phyloP scores from a whole-genome alignment of 345 rosid species.

The Brassica incana region DNA sequence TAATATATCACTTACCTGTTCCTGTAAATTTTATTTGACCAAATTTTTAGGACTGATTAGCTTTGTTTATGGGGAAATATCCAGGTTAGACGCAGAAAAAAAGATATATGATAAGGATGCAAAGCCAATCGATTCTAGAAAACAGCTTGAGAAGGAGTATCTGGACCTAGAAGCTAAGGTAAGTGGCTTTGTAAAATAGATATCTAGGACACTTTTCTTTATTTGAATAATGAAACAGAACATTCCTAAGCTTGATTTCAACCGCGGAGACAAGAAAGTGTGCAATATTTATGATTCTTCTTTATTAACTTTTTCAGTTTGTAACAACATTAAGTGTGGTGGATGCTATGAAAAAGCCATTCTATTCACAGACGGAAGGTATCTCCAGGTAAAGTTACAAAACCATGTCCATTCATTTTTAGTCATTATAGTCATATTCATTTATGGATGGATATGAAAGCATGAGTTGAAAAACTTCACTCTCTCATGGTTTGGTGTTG shows the following conservation, averaged over 20 bases:
- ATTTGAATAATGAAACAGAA: conserved; percentile 1
- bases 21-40: conserved; percentile 3
- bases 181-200: conserved; percentile 8
- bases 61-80: conserved; percentile 18
- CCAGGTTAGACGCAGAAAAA: conserved; percentile 55
- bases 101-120: conserved; percentile 36
- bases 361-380: conserved; percentile 51
- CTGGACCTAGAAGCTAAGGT: conserved; percentile 73
- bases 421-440: not conserved
- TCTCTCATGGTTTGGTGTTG: conserved; percentile 7
- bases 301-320: conserved; percentile 45
- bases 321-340: conserved; percentile 55
- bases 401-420: not conserved
- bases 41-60: not conserved
- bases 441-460: not conserved
- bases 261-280: not conserved
- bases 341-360: conserved; percentile 63
- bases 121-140: conserved; percentile 46
- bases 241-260: conserved; percentile 11
- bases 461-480: not conserved
- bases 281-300: not conserved
- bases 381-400: conserved; percentile 50
- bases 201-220: not conserved
- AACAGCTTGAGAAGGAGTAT: conserved; percentile 63
- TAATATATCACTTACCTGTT: conserved; percentile 35